Percentiles rank a stretch among this genome's conserved stretches.
Evolutionary conservation across 257 asterid species (phyloP).

Genomic region (Plantago elongata): DNA sequence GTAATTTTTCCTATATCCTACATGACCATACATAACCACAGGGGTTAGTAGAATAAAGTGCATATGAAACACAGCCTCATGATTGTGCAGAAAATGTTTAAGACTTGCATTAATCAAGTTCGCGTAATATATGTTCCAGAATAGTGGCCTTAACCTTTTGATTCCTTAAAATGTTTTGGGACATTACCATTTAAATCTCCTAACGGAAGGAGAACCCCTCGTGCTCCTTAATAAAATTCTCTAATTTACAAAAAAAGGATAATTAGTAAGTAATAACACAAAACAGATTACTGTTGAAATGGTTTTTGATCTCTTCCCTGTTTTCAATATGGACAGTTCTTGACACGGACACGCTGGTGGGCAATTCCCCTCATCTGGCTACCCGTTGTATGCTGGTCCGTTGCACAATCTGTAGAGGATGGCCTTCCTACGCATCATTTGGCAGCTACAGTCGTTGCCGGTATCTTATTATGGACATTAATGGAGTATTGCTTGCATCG

Average conservation of each 20-base stretch:
- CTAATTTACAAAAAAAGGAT: no score
- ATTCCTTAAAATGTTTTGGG: constrained; percentile 6
- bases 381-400: constrained; percentile 54
- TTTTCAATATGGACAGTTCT: constrained; percentile 37
- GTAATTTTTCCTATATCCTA: no score
- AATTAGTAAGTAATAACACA: neutral
- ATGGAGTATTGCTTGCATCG: constrained; percentile 59
- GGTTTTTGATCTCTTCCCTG: constrained; percentile 6
- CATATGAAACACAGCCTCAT: no score
- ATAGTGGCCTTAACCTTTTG: neutral
- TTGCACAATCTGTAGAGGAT: constrained; percentile 28
- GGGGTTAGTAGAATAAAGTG: no score
- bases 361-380: constrained; percentile 64
- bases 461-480: constrained; percentile 51
- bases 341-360: constrained; percentile 75
- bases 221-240: no score
- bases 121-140: neutral
- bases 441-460: constrained; percentile 36
- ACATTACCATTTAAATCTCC: neutral
- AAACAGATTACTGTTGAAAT: neutral
- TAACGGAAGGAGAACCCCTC: neutral
- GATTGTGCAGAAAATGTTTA: neutral
- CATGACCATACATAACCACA: no score
- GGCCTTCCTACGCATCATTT: constrained; percentile 40
- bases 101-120: neutral